A percentile compares a stretch with the other conserved stretches of the same genome.
phyloP scores from a whole-genome alignment of 805 yeast species.

The Candida coquimbonensis region DNA sequence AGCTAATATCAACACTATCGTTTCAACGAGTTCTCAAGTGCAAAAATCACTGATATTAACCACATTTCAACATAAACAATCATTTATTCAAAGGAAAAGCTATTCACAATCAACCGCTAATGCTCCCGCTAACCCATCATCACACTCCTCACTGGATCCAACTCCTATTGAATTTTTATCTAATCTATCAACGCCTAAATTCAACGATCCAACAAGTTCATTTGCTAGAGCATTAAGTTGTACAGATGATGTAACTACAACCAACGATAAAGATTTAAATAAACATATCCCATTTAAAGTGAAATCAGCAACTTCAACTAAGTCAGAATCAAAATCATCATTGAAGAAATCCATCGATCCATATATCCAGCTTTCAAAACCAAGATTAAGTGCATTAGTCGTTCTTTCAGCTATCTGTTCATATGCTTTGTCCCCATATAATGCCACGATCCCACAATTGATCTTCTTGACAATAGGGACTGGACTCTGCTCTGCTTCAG shows the following conservation, averaged over 20 bases:
- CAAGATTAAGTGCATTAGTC: conserved; percentile 78
- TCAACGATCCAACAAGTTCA: conserved; percentile 6
- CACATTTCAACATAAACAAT: neutral
- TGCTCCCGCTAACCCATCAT: neutral
- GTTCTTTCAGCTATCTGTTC: conserved; percentile 90
- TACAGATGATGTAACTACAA: conserved; percentile 23
- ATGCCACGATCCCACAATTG: conserved; percentile 67
- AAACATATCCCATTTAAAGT: conserved; percentile 52
- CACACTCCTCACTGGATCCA: conserved; percentile 19
- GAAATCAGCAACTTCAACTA: conserved; percentile 27
- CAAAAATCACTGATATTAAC: too few species aligned
- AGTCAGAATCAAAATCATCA: conserved; percentile 18
- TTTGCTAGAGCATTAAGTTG: conserved; percentile 28
- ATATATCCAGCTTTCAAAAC: conserved; percentile 81
- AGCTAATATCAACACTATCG: too few species aligned
- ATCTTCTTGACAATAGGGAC: conserved; percentile 78
- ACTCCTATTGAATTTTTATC: conserved; percentile 34
- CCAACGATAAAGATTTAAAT: conserved; percentile 1
- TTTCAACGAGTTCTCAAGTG: too few species aligned
- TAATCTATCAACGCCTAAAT: conserved; percentile 19
- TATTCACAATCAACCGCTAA: neutral
- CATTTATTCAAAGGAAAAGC: neutral
- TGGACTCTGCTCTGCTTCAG: conserved; percentile 82
- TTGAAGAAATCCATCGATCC: conserved; percentile 41
- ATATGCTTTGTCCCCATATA: conserved; percentile 83